A percentile compares a stretch with the other conserved stretches of the same genome.
phyloP scores from a whole-genome alignment of 78 protist genomes.

The Goniomonas avonlea region DNA sequence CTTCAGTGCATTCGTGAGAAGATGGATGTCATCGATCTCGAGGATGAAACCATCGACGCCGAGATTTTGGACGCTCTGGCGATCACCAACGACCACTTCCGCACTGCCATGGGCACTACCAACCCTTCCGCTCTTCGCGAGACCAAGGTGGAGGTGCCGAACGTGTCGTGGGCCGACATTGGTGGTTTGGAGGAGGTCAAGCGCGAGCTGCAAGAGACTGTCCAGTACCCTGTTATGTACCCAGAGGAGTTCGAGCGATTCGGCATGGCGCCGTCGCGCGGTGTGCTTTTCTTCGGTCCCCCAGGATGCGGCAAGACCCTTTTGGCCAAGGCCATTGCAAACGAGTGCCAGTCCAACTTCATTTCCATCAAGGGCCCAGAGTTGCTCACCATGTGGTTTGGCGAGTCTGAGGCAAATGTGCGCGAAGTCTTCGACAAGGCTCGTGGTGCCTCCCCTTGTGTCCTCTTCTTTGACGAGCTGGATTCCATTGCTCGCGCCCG shows the following conservation, averaged over 20 bases:
- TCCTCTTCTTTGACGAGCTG: slow-evolving; percentile 99
- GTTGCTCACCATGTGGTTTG: slow-evolving; percentile 99
- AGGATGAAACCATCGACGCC: slow-evolving; percentile 97
- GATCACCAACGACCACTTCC: slow-evolving; percentile 89
- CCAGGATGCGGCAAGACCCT: slow-evolving; percentile 99
- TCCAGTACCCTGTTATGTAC: slow-evolving; percentile 98
- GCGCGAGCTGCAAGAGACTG: slow-evolving; percentile 82
- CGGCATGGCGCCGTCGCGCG: slow-evolving; percentile 96
- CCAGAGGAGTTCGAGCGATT: slow-evolving; percentile 97
- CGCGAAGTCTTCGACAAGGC: slow-evolving; percentile 99
- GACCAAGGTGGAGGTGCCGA: slow-evolving; percentile 97
- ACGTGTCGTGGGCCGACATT: slow-evolving; percentile 98
- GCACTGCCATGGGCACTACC: slow-evolving; percentile 72
- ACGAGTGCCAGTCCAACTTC: slow-evolving; percentile 99
- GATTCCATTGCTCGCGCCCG: slow-evolving; percentile 97
- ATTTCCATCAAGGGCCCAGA: slow-evolving; percentile 98
- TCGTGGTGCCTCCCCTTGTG: slow-evolving; percentile 98
- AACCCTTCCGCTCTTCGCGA: slow-evolving; percentile 99
- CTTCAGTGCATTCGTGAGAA: slow-evolving; percentile 94
- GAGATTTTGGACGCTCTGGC: slow-evolving; percentile 92
- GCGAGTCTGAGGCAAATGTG: slow-evolving; percentile 99
- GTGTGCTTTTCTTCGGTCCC: slow-evolving; percentile 99
- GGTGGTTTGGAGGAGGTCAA: slow-evolving; percentile 98
- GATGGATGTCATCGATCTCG: slow-evolving; percentile 98
- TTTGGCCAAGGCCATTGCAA: slow-evolving; percentile 99